phyloP scores from a whole-genome alignment of 2,329 filamentous ascomycete species.

The Fusarium pseudoanthophilum region DNA sequence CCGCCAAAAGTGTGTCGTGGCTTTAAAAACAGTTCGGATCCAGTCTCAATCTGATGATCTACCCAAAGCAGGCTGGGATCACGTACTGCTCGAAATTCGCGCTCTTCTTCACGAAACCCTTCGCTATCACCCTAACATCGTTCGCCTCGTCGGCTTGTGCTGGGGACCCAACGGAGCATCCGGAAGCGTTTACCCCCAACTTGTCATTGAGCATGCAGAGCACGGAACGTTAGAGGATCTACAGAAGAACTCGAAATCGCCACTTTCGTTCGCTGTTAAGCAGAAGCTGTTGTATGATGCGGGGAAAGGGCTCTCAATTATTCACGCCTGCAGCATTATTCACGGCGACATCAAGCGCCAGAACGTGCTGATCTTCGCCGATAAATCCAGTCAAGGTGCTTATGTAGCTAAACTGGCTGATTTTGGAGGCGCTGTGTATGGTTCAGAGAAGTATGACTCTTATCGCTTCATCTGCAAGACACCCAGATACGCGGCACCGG shows the following conservation, averaged over 20 bases:
- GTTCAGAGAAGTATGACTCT: conserved; percentile 1
- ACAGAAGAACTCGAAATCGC: not conserved
- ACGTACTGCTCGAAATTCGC: conserved; percentile 4
- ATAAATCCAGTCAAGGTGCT: not conserved
- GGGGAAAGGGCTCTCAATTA: not conserved
- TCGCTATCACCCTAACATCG: not conserved
- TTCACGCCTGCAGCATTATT: not conserved
- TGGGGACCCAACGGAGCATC: not conserved
- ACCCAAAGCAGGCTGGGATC: conserved; percentile 5
- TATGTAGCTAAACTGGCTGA: not conserved
- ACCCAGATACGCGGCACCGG: not conserved
- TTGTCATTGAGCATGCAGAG: not conserved
- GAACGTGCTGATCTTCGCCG: not conserved
- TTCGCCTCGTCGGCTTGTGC: not conserved
- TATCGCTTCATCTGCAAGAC: conserved; percentile 10
- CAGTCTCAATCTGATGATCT: not conserved
- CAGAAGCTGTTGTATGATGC: not conserved
- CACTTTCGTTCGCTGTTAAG: not conserved
- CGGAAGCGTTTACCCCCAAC: not conserved
- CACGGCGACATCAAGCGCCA: not conserved
- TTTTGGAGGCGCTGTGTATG: not conserved
- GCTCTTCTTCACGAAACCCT: conserved; percentile 1
- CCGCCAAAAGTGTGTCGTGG: not conserved
- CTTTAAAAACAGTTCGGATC: not conserved
- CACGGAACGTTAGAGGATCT: not conserved